These are phyloP conservation scores for Tricholoma furcatifolium DNA, from an alignment of 768 basidiomycete species.

Conservation along the genomic window DNA sequence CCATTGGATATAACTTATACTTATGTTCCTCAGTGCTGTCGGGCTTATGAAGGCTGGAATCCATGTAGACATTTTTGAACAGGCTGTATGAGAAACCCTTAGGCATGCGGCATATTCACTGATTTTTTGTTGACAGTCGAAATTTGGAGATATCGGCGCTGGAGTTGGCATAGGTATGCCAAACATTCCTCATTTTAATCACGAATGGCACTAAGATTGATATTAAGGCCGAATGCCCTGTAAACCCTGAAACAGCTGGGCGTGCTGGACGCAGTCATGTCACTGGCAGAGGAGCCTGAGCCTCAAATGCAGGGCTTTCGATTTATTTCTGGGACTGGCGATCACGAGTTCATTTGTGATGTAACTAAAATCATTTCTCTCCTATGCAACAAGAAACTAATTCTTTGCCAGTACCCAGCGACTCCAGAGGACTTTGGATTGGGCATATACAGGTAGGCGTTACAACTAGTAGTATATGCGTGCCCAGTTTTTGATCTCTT, in stretches of 20 bases:
- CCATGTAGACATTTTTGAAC: slow-evolving; percentile 50
- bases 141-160: slow-evolving; percentile 54
- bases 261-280: slow-evolving; percentile 40
- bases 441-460: slow-evolving; percentile 38
- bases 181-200: not conserved
- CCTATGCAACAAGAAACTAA: not conserved
- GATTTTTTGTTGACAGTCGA: slow-evolving; percentile 28
- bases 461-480: not conserved
- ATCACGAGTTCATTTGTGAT: slow-evolving; percentile 44
- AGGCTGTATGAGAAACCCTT: slow-evolving; percentile 36
- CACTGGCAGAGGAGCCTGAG: slow-evolving; percentile 30
- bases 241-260: slow-evolving; percentile 44
- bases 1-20: not conserved
- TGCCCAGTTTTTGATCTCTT: not conserved
- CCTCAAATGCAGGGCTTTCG: slow-evolving; percentile 33
- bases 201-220: not conserved
- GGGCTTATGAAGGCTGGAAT: slow-evolving; percentile 42
- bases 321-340: slow-evolving; percentile 39
- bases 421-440: slow-evolving; percentile 35
- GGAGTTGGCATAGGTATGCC: slow-evolving; percentile 48
- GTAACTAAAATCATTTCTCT: slow-evolving; percentile 27
- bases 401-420: slow-evolving; percentile 29
- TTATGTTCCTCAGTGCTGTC: slow-evolving; percentile 36
- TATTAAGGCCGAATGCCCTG: slow-evolving; percentile 51
- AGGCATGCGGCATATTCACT: not conserved